phyloP scores from a whole-genome alignment of 2,329 filamentous ascomycete genomes.

The Calonectria multiphialidica region DNA sequence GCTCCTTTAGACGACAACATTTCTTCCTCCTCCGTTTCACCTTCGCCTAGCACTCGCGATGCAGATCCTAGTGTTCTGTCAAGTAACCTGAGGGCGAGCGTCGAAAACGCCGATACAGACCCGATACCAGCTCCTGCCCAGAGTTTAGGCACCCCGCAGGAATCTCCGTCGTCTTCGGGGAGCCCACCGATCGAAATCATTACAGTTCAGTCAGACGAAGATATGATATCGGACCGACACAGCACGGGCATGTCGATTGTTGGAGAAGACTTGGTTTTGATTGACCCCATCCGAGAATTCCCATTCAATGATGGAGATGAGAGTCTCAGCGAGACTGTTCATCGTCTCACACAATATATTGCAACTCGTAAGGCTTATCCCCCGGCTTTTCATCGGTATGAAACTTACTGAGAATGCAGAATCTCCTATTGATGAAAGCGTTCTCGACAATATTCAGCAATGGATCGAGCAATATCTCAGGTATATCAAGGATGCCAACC shows the following conservation, averaged over 20 bases:
- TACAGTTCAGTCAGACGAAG: slow-evolving; percentile 52
- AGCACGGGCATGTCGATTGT: slow-evolving; percentile 45
- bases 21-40: slow-evolving; percentile 59
- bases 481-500: slow-evolving; percentile 51
- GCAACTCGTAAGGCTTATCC: slow-evolving; percentile 42
- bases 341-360: slow-evolving; percentile 53
- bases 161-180: slow-evolving; percentile 53
- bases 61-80: slow-evolving; percentile 1
- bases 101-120: slow-evolving; percentile 59
- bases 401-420: slow-evolving; percentile 51
- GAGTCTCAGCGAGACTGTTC: slow-evolving; percentile 47
- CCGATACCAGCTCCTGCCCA: slow-evolving; percentile 44
- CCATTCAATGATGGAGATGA: slow-evolving; percentile 56
- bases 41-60: slow-evolving; percentile 42
- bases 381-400: not conserved
- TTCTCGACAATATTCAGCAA: slow-evolving; percentile 57
- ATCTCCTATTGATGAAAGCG: slow-evolving; percentile 55
- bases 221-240: slow-evolving; percentile 48
- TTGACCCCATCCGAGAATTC: slow-evolving; percentile 60
- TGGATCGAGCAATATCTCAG: slow-evolving; percentile 65
- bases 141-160: slow-evolving; percentile 44
- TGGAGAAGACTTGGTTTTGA: slow-evolving; percentile 33
- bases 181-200: slow-evolving; percentile 61
- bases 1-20: slow-evolving; percentile 54
- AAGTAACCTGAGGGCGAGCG: slow-evolving; percentile 56